Percentiles rank a stretch among this genome's conserved stretches.
Conservation (phyloP, 331 rosid genomes). For the Erythrophleum ivorense region DNA sequence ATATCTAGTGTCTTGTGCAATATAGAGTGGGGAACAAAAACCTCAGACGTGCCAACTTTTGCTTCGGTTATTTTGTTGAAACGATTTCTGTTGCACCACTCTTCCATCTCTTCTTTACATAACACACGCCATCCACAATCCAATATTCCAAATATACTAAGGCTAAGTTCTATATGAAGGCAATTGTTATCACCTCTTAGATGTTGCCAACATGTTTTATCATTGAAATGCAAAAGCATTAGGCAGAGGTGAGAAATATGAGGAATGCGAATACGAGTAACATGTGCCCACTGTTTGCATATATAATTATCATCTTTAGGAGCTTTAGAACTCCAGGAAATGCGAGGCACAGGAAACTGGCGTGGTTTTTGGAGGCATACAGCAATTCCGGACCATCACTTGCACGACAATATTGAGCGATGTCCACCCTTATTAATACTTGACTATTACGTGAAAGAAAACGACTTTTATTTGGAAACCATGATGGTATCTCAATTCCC, state of each 20-base stretch:
- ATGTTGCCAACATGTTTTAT: not conserved
- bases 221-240: not conserved
- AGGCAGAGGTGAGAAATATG: not conserved
- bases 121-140: no score
- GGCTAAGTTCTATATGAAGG: not conserved
- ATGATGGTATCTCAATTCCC: not conserved
- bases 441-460: no score
- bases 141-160: no score
- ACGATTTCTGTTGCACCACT: no score
- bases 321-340: not conserved
- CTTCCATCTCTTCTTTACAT: no score
- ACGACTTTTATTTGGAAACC: not conserved
- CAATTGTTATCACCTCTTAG: not conserved
- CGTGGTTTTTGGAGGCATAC: not conserved
- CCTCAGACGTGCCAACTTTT: no score
- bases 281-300: not conserved
- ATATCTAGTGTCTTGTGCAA: no score
- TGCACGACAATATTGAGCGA: not conserved
- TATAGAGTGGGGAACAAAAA: no score
- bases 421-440: not conserved
- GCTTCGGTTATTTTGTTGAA: no score
- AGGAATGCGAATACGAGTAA: not conserved
- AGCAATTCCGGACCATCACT: slow-evolving; percentile 7
- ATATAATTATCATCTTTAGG: not conserved
- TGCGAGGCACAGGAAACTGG: not conserved